Evolutionary conservation across 345 rosid genomes (phyloP).

Genomic region (Lepidium didymum): DNA sequence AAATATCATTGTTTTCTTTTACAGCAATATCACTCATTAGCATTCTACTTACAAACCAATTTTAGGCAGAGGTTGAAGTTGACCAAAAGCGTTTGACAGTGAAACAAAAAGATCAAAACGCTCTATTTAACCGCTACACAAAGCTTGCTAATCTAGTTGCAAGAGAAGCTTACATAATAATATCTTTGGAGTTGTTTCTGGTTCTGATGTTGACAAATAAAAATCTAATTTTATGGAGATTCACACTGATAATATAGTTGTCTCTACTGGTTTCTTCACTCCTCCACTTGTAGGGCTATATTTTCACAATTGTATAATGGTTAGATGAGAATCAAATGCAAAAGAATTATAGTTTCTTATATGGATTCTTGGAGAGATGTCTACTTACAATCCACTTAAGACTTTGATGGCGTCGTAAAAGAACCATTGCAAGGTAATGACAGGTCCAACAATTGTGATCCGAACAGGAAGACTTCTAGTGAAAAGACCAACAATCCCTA

Average conservation of each 20-base stretch:
- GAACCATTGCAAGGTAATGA: slow-evolving; percentile 54
- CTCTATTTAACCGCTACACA: neutral
- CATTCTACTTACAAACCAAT: slow-evolving; percentile 11
- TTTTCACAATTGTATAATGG: neutral
- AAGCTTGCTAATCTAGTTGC: neutral
- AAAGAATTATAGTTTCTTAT: neutral
- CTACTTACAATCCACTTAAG: slow-evolving; percentile 54
- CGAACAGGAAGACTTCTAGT: slow-evolving; percentile 59
- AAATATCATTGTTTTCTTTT: neutral
- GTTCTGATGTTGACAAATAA: neutral
- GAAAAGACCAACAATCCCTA: slow-evolving; percentile 49
- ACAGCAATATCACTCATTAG: neutral
- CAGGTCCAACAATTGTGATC: slow-evolving; percentile 56
- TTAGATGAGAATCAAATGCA: neutral
- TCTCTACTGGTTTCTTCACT: slow-evolving; percentile 11
- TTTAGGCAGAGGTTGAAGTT: neutral
- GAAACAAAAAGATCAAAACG: neutral
- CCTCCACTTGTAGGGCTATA: slow-evolving; percentile 35
- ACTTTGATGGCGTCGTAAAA: slow-evolving; percentile 53
- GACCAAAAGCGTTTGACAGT: neutral
- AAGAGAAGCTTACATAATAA: neutral
- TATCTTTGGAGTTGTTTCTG: neutral
- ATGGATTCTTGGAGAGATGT: neutral
- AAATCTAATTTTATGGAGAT: neutral
- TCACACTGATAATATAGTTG: slow-evolving; percentile 20